Evolutionary conservation across 1,139 yeast species (phyloP).

Genomic region (Debaryomyces sp.): DNA sequence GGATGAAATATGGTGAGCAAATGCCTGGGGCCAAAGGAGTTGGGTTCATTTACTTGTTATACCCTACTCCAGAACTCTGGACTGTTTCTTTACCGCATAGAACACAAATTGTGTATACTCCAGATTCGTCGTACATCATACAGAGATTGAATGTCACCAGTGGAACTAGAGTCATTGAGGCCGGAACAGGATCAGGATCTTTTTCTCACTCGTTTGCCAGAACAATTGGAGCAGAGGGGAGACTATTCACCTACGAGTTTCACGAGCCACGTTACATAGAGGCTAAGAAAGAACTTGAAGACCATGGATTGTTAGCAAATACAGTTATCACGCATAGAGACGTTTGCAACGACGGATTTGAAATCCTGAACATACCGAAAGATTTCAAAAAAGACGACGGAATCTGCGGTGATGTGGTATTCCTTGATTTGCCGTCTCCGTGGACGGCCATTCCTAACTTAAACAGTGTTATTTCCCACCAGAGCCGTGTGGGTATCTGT

Average conservation of each 20-base stretch:
- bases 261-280: constrained; percentile 82
- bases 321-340: constrained; percentile 81
- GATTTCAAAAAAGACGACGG: constrained; percentile 27
- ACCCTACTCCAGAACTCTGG: constrained; percentile 97
- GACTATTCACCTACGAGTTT: constrained; percentile 83
- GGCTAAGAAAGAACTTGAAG: constrained; percentile 74
- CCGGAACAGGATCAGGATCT: constrained; percentile 98
- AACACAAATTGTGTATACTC: constrained; percentile 96
- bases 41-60: constrained; percentile 86
- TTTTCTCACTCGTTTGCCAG: constrained; percentile 93
- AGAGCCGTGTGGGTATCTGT: constrained; percentile 68
- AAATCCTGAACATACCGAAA: constrained; percentile 41
- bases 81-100: constrained; percentile 92
- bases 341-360: constrained; percentile 88
- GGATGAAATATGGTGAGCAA: constrained; percentile 82
- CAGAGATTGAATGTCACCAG: constrained; percentile 76
- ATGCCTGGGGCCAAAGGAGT: constrained; percentile 75
- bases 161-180: constrained; percentile 85
- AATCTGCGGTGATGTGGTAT: constrained; percentile 69
- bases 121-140: constrained; percentile 88
- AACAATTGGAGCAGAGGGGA: constrained; percentile 64
- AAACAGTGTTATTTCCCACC: constrained; percentile 56
- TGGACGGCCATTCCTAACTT: constrained; percentile 93
- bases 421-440: constrained; percentile 94
- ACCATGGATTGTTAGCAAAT: constrained; percentile 62